Evolutionary conservation across 352 stramenopile species (phyloP).

Genomic region (Halophytophthora polymorphica): DNA sequence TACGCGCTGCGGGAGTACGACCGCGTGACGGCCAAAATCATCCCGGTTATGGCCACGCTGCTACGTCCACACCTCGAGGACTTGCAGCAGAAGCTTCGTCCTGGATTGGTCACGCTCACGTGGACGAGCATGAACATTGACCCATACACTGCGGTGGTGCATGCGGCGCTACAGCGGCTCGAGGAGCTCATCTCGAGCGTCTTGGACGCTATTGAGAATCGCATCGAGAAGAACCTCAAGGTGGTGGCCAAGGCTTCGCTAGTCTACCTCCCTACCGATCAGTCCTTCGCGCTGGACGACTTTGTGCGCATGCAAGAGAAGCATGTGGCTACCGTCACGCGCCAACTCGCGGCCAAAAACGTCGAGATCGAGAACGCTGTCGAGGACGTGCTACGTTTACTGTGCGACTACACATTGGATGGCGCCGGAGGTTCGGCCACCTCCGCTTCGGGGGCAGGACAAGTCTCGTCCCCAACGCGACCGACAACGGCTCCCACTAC

Average conservation of each 20-base stretch:
- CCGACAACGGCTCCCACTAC: not conserved
- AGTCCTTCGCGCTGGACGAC: slow-evolving; percentile 84
- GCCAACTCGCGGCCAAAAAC: slow-evolving; percentile 74
- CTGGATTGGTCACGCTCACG: slow-evolving; percentile 82
- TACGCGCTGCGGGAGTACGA: slow-evolving; percentile 84
- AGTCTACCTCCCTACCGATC: slow-evolving; percentile 71
- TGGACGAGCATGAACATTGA: slow-evolving; percentile 91
- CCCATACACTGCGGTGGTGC: slow-evolving; percentile 66
- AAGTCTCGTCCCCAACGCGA: not conserved
- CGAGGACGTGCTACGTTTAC: slow-evolving; percentile 68
- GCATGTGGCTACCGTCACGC: slow-evolving; percentile 58
- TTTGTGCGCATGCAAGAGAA: slow-evolving; percentile 85
- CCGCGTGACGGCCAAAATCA: slow-evolving; percentile 68
- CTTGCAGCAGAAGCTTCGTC: slow-evolving; percentile 68
- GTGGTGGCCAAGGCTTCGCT: slow-evolving; percentile 76
- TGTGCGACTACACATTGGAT: slow-evolving; percentile 72
- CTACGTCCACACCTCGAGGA: slow-evolving; percentile 73
- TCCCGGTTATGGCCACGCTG: slow-evolving; percentile 53
- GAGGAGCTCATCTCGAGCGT: slow-evolving; percentile 84
- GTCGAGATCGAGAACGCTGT: slow-evolving; percentile 85
- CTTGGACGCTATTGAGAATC: slow-evolving; percentile 80
- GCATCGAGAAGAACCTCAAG: slow-evolving; percentile 84
- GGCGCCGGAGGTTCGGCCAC: slow-evolving; percentile 6
- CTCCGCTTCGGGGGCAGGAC: not conserved
- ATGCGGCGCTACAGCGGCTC: slow-evolving; percentile 61